phyloP scores from a whole-genome alignment of 164 flowering plant species.

The Annona squamosa region DNA sequence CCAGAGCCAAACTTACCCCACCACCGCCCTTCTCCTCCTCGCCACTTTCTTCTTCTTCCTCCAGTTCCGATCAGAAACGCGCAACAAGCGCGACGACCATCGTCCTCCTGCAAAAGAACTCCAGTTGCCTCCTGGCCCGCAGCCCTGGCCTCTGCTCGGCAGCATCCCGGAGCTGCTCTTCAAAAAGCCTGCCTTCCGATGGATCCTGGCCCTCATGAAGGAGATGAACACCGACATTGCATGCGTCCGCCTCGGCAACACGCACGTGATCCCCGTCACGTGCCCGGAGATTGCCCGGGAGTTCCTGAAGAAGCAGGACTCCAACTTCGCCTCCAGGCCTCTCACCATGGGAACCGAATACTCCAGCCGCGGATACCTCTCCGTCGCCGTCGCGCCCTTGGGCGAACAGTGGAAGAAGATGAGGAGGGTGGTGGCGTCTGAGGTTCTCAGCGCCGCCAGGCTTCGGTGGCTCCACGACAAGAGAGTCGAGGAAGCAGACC shows the following conservation, averaged over 20 bases:
- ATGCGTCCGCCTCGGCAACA: constrained; percentile 16
- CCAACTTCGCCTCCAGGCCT: constrained; percentile 26
- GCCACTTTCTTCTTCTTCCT: constrained; percentile 13
- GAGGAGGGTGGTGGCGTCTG: constrained; percentile 23
- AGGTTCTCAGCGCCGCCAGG: constrained; percentile 20
- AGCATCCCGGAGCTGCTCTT: constrained; percentile 12
- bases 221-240: constrained; percentile 18
- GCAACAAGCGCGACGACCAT: not conserved
- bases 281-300: constrained; percentile 23
- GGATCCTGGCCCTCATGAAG: constrained; percentile 19
- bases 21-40: constrained; percentile 13
- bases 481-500: constrained; percentile 29
- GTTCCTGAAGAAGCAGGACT: constrained; percentile 28
- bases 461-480: constrained; percentile 27
- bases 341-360: constrained; percentile 19
- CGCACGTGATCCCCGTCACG: constrained; percentile 23
- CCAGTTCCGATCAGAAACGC: constrained; percentile 2
- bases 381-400: constrained; percentile 19
- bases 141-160: constrained; percentile 24
- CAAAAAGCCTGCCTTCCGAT: constrained; percentile 24
- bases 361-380: constrained; percentile 23
- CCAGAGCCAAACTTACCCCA: constrained; percentile 11
- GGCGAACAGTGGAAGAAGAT: constrained; percentile 39
- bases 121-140: constrained; percentile 27
- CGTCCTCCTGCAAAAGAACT: not conserved